Evolutionary conservation across 306 rosid species (phyloP), one percentile per base, ranked within the genome.

Genomic region (Trifolium subterraneum): DNA sequence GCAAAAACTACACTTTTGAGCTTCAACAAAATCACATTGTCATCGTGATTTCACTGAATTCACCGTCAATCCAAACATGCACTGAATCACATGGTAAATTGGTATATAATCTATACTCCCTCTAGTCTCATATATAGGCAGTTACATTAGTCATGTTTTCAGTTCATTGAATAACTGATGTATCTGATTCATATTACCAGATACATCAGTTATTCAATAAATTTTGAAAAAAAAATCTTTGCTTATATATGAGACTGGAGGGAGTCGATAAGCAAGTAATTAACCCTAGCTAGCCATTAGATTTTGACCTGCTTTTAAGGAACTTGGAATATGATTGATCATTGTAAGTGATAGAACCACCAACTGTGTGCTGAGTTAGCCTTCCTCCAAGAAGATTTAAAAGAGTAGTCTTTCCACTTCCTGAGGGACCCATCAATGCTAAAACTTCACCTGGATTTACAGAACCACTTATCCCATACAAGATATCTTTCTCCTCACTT

Each of bases 371-470:
- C 36, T 80, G 87, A 7, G 42, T 54, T 51, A 83, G 11, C 84
- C 97, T 84, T 35, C 98, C 96, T 61, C 99, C 96, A 36, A 95
- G 96, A 29, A 95, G 83, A 82, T 81, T 95, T 2, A 95, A 78
- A 15, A 95, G 96, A 10, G 89, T 86, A 25, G 99, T 91, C 74
- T 95, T 95, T 82, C 99, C 99, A 79, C 99, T 92, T 74, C 99
- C 98, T 3, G 98, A 95, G 64, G 99, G 99, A 39, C 99, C 99
- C 99, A 95, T 95, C 76, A 95, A 70, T 23, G 99, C 99, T 76
- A 95, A 79, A 74, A 95, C 98, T 78, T 95, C 99, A 8, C 99
- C 93, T 7, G 99, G 98, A 82, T 83, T 83, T 18, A 95, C 97
- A 7, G 73, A 83, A 64, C 99, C 99, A 3, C 86, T 85, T 44